Evolutionary conservation across 805 yeast genomes (phyloP), one percentile per base, ranked within the genome.

Genomic region (Peterozyma toletana): DNA sequence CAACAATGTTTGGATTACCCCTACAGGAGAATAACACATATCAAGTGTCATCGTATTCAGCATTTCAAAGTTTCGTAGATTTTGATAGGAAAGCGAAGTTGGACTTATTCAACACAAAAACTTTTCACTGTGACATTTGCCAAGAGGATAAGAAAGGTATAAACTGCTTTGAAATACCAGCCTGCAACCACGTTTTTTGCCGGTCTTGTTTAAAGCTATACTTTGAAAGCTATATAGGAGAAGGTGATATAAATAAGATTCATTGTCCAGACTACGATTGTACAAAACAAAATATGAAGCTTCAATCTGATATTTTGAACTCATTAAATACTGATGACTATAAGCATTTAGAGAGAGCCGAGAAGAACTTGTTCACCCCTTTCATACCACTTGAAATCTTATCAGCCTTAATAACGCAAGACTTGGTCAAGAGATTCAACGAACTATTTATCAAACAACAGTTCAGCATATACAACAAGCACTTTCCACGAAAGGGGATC

Each of bases 201-300:
- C 58, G 55, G 37, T 38, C 47, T 1, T 80, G 86, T 48, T 55
- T 75, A 3, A 46, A 42, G 11, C 69, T 66, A 5, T 78, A 71
- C 47, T 71, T 70, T 40, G 48, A 54, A 1, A 57, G 66, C 3
- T 56, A 61, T 37, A 77, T 80, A 11, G 53, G 52, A 7, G 55
- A 68, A 4, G 85, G 82, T 3, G 74, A 72, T 33, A 64, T 77
- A 4, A 67, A 67, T 14, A 70, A 63, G 38, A 61, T 80, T 2
- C 79, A 78, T 53, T 80, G 86, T 51, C 85, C 86, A 1, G 70
- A 77, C 38, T 74, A 71, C 50, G 68, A 66, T 34, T 73, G 78
- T 44, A 69, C 75, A 3, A 63, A 57, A 43, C 33, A 34, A 10
- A 49, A 46, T 27, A 53, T 52, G 31, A 38, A 48, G 14, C 41